Conservation (phyloP, 805 yeast species). For the Hanseniaspora occidentalis region DNA sequence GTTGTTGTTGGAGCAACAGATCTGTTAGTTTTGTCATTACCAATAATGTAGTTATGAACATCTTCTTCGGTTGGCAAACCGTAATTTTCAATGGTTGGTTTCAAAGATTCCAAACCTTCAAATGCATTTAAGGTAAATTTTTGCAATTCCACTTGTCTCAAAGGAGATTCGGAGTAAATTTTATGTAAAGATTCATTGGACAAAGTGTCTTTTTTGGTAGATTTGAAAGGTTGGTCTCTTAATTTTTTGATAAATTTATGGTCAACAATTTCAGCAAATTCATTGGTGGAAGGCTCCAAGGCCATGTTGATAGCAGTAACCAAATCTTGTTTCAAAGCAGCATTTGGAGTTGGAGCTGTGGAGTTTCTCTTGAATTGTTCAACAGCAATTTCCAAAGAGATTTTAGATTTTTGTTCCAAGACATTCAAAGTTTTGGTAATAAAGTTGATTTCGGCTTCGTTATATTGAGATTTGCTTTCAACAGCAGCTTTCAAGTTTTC, state of each 20-base stretch:
- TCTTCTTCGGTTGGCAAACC: slow-evolving; percentile 71
- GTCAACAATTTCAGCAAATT: slow-evolving; percentile 59
- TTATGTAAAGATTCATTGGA: slow-evolving; percentile 31
- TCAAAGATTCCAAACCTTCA: slow-evolving; percentile 6
- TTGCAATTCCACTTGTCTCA: not conserved
- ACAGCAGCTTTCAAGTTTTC: slow-evolving; percentile 33
- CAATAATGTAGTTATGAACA: slow-evolving; percentile 53
- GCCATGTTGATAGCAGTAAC: slow-evolving; percentile 67
- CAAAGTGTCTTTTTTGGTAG: slow-evolving; percentile 31
- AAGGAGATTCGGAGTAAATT: slow-evolving; percentile 5
- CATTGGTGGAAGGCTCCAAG: slow-evolving; percentile 29
- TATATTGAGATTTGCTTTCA: slow-evolving; percentile 21
- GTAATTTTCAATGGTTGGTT: slow-evolving; percentile 45
- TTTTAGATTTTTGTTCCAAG: slow-evolving; percentile 55
- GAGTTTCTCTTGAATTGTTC: slow-evolving; percentile 54
- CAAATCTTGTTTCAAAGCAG: slow-evolving; percentile 63
- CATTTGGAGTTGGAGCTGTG: slow-evolving; percentile 37
- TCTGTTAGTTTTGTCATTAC: slow-evolving; percentile 52
- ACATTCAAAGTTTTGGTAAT: slow-evolving; percentile 45
- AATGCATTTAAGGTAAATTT: not conserved
- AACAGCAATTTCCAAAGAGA: slow-evolving; percentile 64
- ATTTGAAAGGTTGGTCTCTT: not conserved
- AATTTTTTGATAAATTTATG: slow-evolving; percentile 52
- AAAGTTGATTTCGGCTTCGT: slow-evolving; percentile 48
- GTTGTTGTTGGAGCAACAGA: slow-evolving; percentile 54